These are phyloP conservation scores for Penicillium sp. DNA, from an alignment of 2,329 filamentous ascomycete species.

Conservation along the genomic window DNA sequence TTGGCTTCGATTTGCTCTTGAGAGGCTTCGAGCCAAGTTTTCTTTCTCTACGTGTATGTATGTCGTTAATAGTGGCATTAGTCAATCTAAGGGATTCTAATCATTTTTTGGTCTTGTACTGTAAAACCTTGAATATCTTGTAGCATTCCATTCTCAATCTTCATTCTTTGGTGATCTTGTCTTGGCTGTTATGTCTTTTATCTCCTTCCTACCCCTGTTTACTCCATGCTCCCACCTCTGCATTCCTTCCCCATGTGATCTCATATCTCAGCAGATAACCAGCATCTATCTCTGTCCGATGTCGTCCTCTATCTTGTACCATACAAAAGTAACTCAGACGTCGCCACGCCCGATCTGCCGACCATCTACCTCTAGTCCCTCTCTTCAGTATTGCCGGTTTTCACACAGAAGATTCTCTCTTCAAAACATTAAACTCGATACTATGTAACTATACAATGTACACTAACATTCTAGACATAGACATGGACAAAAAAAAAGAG, in stretches of 20 bases:
- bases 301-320: no score
- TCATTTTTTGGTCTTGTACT: conserved; percentile 15
- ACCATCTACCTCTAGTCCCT: background rate
- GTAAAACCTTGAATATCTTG: background rate
- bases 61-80: conserved; percentile 43
- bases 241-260: conserved; percentile 12
- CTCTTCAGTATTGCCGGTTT: no score
- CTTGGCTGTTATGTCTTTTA: background rate
- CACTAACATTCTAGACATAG: no score
- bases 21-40: conserved; percentile 34
- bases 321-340: no score
- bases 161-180: background rate
- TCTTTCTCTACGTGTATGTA: conserved; percentile 41
- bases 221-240: conserved; percentile 8
- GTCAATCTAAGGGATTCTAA: conserved; percentile 37
- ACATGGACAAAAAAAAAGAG: no score
- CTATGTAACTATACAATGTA: no score
- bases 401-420: no score
- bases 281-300: no score
- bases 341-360: background rate
- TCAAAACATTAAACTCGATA: no score
- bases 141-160: background rate
- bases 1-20: conserved; percentile 27
- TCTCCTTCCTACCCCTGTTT: background rate
- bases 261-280: background rate